These are phyloP conservation scores for Theileria equi DNA, from an alignment of 169 alveolate genomes.

Conservation along the genomic window DNA sequence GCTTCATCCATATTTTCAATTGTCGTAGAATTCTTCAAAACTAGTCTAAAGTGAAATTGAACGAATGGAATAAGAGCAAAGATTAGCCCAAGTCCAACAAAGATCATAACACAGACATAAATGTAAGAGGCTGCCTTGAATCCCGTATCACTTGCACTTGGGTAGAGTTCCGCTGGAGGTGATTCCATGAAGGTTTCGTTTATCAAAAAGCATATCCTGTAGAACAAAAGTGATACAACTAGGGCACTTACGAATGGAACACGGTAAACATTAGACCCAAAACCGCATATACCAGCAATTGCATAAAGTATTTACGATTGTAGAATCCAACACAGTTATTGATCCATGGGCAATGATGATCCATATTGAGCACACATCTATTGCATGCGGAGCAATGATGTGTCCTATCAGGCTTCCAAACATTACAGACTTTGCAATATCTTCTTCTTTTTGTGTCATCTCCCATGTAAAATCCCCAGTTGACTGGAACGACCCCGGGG, in stretches of 20 bases:
- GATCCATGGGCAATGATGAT: conserved; percentile 99
- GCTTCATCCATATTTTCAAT: conserved; percentile 82
- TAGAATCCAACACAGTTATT: conserved; percentile 96
- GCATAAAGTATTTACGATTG: conserved; percentile 93
- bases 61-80: conserved; percentile 82
- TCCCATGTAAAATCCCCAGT: conserved; percentile 97
- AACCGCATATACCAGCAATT: conserved; percentile 86
- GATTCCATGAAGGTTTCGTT: conserved; percentile 21
- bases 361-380: conserved; percentile 94
- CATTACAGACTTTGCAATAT: conserved; percentile 94
- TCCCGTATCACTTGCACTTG: conserved; percentile 45
- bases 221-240: background rate
- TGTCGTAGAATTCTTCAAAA: conserved; percentile 80
- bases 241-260: conserved; percentile 43
- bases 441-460: conserved; percentile 94
- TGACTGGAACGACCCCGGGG: conserved; percentile 93
- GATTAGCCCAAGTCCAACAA: conserved; percentile 63
- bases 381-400: conserved; percentile 97
- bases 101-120: conserved; percentile 63
- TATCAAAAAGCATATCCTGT: conserved; percentile 34
- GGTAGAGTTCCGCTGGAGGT: conserved; percentile 14
- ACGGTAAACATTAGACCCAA: conserved; percentile 61
- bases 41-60: conserved; percentile 78
- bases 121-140: conserved; percentile 45
- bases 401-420: conserved; percentile 97